These are phyloP conservation scores for Potentilla sterilis DNA, from an alignment of 306 rosid genomes.

Conservation along the genomic window DNA sequence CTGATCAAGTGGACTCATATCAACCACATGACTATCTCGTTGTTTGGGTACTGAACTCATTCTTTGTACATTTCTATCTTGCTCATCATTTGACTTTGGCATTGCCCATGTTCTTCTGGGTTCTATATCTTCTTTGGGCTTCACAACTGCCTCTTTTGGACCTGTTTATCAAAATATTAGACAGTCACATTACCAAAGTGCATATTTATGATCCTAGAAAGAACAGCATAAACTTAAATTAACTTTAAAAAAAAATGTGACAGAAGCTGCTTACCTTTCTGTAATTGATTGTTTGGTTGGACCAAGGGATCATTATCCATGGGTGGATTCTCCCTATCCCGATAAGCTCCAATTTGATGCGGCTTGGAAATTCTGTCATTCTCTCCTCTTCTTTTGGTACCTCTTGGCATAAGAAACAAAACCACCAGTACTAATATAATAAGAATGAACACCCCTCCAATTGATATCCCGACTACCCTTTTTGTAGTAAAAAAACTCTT, in stretches of 20 bases:
- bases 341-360: constrained; percentile 62
- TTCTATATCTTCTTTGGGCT: constrained; percentile 54
- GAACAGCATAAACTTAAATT: constrained; percentile 13
- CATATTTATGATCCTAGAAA: not conserved
- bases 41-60: constrained; percentile 47
- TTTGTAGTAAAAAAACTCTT: constrained; percentile 40
- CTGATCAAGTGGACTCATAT: constrained; percentile 43
- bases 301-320: constrained; percentile 41
- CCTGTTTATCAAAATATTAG: constrained; percentile 32
- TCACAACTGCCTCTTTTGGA: constrained; percentile 47
- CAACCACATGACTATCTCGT: constrained; percentile 46
- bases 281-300: constrained; percentile 48
- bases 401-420: constrained; percentile 59
- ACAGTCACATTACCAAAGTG: constrained; percentile 2
- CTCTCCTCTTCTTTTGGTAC: constrained; percentile 45
- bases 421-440: constrained; percentile 52
- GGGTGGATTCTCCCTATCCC: constrained; percentile 52
- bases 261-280: constrained; percentile 51
- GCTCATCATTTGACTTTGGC: constrained; percentile 50
- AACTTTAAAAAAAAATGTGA: constrained; percentile 19
- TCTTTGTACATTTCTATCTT: constrained; percentile 42
- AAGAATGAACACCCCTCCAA: constrained; percentile 51
- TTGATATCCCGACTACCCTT: constrained; percentile 71
- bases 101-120: constrained; percentile 47
- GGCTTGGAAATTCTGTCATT: constrained; percentile 50